Evolutionary conservation across 169 alveolate species (phyloP), one percentile per base, ranked within the genome.

Genomic region (Miamiensis avidus): DNA sequence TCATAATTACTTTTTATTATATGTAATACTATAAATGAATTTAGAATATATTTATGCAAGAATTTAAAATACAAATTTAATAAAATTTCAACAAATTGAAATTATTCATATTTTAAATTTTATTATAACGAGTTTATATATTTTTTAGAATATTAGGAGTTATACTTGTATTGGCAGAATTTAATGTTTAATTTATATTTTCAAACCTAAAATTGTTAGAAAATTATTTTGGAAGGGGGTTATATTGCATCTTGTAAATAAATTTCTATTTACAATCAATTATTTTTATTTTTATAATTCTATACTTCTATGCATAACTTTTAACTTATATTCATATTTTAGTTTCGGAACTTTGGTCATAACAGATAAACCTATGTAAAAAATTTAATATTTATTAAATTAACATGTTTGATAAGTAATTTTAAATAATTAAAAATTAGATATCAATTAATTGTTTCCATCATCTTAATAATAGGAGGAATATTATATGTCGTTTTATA

Each of bases 161-260:
- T 11, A 73, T 73, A n/a, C 26, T 73, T 1, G 6, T 73, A 15
- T 73, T 26, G 6, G 76, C 76, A 73, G 76, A 73, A 73, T 73
- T 73, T 73, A 29, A 73, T 73, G 28, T 73, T 73, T 4, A n/a
- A 15, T 73, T n/a, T 73, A n/a, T 73, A 73, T 73, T 73, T 73
- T 11, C 6, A 15, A 73, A 73, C 26, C 31, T 73, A 4, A 73
- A 73, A 28, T 73, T 73, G 1, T 15, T 73, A 73, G 11, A 73
- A 73, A 73, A 73, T 73, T 73, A 73, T 73, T 73, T 73, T 73
- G 76, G 76, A 73, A 73, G 76, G 31, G 76, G 76, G 30, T 15
- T 73, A 15, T 73, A 73, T 73, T 1, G 6, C 6, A 73, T 73
- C 28, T 73, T 73, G 76, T 73, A n/a, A 73, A 73, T 11, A n/a